Conservation (phyloP, 2,329 filamentous ascomycete genomes). For the Hypoxylon sp. region DNA sequence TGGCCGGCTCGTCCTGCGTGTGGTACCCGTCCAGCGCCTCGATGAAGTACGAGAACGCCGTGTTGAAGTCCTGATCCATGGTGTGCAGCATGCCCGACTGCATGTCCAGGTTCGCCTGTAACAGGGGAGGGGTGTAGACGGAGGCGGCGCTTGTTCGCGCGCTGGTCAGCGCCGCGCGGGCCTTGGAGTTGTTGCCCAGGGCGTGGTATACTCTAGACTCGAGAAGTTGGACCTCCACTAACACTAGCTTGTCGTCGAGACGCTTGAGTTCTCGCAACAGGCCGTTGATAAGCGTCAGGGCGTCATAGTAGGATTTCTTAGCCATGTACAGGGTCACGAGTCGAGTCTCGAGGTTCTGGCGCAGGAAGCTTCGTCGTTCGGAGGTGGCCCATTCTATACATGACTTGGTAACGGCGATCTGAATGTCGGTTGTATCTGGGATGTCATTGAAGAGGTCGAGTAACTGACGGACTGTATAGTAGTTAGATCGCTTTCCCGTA, state of each 20-base stretch:
- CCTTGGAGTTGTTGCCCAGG: constrained; percentile 95
- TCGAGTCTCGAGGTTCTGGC: constrained; percentile 97
- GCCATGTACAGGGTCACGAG: constrained; percentile 95
- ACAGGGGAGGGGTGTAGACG: constrained; percentile 94
- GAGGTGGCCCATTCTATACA: constrained; percentile 99
- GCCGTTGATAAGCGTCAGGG: constrained; percentile 95
- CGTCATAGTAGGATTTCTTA: constrained; percentile 97
- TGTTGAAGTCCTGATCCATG: constrained; percentile 99
- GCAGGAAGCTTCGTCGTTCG: constrained; percentile 94
- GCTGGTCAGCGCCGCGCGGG: constrained; percentile 92
- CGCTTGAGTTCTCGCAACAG: constrained; percentile 97
- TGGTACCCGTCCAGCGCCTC: constrained; percentile 98
- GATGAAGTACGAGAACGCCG: constrained; percentile 98
- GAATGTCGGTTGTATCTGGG: constrained; percentile 93
- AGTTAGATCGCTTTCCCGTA: constrained; percentile 23
- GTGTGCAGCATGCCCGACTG: constrained; percentile 99
- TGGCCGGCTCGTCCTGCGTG: constrained; percentile 86
- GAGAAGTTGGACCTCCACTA: constrained; percentile 97
- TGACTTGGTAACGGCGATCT: constrained; percentile 96
- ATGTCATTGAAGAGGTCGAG: constrained; percentile 96
- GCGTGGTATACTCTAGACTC: constrained; percentile 98
- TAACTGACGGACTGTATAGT: constrained; percentile 86
- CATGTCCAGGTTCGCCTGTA: constrained; percentile 98
- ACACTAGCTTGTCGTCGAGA: constrained; percentile 96
- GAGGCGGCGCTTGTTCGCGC: constrained; percentile 95